Conservation (phyloP, 2,329 filamentous ascomycete species). For the Alternaria hordeiaustralica region DNA sequence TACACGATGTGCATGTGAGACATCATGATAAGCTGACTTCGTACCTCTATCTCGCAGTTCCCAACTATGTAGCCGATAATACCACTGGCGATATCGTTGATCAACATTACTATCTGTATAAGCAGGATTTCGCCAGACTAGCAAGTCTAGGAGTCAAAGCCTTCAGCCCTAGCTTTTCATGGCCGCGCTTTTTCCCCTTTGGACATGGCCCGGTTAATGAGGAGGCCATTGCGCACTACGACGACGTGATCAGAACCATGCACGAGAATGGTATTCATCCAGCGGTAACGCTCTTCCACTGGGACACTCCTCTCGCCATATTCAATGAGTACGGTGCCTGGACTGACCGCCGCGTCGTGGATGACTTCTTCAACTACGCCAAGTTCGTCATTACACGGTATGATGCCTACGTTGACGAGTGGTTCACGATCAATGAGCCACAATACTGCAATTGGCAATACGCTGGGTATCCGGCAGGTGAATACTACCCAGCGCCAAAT, state of each 20-base stretch:
- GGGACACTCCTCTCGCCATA: conserved; percentile 52
- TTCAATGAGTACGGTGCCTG: conserved; percentile 53
- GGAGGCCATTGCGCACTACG: conserved; percentile 47
- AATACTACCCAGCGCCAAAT: conserved; percentile 56
- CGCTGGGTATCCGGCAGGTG: conserved; percentile 52
- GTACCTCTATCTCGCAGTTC: conserved; percentile 17
- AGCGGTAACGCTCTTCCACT: conserved; percentile 51
- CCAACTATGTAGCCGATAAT: conserved; percentile 51
- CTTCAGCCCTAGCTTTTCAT: conserved; percentile 48
- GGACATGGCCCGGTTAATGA: conserved; percentile 47
- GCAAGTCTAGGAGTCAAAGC: conserved; percentile 37
- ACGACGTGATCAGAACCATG: conserved; percentile 49
- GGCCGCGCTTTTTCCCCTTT: conserved; percentile 50
- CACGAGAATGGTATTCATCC: conserved; percentile 46
- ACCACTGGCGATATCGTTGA: conserved; percentile 51
- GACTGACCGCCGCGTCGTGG: conserved; percentile 49
- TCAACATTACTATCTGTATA: conserved; percentile 53
- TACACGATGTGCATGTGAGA: not conserved
- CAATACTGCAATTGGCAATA: conserved; percentile 60
- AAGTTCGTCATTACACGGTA: conserved; percentile 53
- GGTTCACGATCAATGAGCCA: conserved; percentile 53
- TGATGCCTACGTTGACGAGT: conserved; percentile 49
- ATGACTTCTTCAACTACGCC: conserved; percentile 53
- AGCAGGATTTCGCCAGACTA: conserved; percentile 52
- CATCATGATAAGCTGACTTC: not conserved